A percentile compares a stretch with the other conserved stretches of the same genome.
phyloP scores from a whole-genome alignment of 2,329 filamentous ascomycete species.

The Botrytis cinerea region DNA sequence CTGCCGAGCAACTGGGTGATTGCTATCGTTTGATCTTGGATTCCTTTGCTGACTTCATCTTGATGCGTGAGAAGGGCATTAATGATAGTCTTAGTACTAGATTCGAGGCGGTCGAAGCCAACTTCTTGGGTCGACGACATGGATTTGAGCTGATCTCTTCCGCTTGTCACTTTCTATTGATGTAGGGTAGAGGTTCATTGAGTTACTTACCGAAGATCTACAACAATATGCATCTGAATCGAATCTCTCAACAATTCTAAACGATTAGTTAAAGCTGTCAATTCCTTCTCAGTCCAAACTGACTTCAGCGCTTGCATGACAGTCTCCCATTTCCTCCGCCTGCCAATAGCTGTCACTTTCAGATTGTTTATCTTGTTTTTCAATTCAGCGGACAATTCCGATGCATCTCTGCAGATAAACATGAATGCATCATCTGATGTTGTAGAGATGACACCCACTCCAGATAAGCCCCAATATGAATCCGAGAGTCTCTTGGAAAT shows the following conservation, averaged over 20 bases:
- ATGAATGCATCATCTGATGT: background rate
- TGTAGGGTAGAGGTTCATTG: too few relatives aligned
- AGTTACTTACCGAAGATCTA: background rate
- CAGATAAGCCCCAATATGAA: background rate
- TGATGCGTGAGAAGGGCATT: background rate
- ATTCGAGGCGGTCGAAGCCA: slow-evolving; percentile 3
- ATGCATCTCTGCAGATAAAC: background rate
- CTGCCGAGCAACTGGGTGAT: background rate
- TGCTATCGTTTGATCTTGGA: slow-evolving; percentile 6
- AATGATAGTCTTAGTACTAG: background rate
- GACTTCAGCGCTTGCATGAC: slow-evolving; percentile 15
- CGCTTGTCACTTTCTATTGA: background rate
- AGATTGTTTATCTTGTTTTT: background rate
- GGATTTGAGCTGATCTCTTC: background rate
- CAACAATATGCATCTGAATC: slow-evolving; percentile 13
- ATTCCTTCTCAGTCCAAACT: slow-evolving; percentile 13
- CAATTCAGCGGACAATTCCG: background rate
- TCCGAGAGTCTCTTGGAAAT: slow-evolving; percentile 3
- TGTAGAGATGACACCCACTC: background rate
- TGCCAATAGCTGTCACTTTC: background rate
- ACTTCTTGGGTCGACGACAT: background rate
- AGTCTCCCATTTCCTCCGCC: slow-evolving; percentile 8
- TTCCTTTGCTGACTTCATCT: background rate
- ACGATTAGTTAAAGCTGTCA: background rate
- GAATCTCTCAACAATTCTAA: background rate